Evolutionary conservation across 208 protist genomes (phyloP).

Genomic region (Crithidia mellificae): DNA sequence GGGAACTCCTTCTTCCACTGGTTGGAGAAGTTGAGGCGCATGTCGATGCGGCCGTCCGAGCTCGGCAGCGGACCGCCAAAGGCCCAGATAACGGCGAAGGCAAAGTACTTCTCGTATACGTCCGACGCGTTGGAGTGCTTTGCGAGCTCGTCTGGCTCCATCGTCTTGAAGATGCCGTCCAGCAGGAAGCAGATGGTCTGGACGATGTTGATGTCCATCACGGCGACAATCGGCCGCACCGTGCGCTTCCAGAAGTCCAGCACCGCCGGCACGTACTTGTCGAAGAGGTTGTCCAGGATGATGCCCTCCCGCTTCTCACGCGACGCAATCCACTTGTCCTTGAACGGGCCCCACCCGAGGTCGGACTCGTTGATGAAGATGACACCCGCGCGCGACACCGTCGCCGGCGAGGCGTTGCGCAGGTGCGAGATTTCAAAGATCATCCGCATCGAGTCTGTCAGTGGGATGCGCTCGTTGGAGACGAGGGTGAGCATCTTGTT

Average conservation of each 20-base stretch:
- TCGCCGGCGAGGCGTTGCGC: slow-evolving; percentile 97
- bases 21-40: slow-evolving; percentile 95
- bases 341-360: slow-evolving; percentile 97
- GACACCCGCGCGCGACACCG: slow-evolving; percentile 97
- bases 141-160: slow-evolving; percentile 81
- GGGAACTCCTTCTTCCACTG: slow-evolving; percentile 95
- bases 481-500: slow-evolving; percentile 99
- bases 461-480: slow-evolving; percentile 98
- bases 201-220: slow-evolving; percentile 96
- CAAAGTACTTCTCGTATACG: slow-evolving; percentile 97
- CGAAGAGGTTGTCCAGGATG: slow-evolving; percentile 96
- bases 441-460: slow-evolving; percentile 97
- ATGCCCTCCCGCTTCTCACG: slow-evolving; percentile 91
- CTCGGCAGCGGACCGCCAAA: slow-evolving; percentile 95
- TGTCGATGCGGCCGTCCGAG: slow-evolving; percentile 93
- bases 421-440: slow-evolving; percentile 98
- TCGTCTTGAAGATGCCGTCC: slow-evolving; percentile 92
- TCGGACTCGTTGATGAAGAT: slow-evolving; percentile 98
- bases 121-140: slow-evolving; percentile 90
- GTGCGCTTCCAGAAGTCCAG: slow-evolving; percentile 94
- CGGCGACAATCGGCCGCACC: slow-evolving; percentile 84
- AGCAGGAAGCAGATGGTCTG: slow-evolving; percentile 97
- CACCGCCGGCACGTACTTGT: slow-evolving; percentile 95
- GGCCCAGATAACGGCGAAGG: slow-evolving; percentile 97
- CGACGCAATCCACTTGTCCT: slow-evolving; percentile 94